phyloP scores from a whole-genome alignment of 495 filamentous ascomycete genomes.

The Penicillium soppii region DNA sequence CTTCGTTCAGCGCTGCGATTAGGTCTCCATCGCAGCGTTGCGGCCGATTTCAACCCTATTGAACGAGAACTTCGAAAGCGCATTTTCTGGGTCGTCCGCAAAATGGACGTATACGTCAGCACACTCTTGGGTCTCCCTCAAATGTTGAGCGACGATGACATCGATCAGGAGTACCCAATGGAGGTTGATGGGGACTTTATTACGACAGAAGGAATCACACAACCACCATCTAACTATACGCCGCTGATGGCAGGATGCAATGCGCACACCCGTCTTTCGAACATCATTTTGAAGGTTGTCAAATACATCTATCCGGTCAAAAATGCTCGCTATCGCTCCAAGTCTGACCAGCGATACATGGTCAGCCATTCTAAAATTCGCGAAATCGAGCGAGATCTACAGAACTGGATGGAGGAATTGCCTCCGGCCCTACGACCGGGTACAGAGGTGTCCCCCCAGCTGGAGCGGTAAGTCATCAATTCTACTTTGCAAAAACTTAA shows the following conservation, averaged over 20 bases:
- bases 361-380: conserved; percentile 86
- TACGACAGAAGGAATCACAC: conserved; percentile 68
- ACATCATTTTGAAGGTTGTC: conserved; percentile 79
- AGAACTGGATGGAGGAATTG: conserved; percentile 78
- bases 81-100: conserved; percentile 86
- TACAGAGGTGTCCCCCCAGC: conserved; percentile 66
- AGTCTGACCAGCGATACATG: conserved; percentile 66
- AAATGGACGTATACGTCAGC: conserved; percentile 92
- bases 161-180: conserved; percentile 83
- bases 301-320: conserved; percentile 90
- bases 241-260: conserved; percentile 80
- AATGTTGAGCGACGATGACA: conserved; percentile 81
- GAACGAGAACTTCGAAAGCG: conserved; percentile 82
- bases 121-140: conserved; percentile 83
- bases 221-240: conserved; percentile 71
- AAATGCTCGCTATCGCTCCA: conserved; percentile 48
- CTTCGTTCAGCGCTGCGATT: conserved; percentile 81
- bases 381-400: conserved; percentile 86
- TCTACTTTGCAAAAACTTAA: background rate
- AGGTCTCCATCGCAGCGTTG: conserved; percentile 81
- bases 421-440: conserved; percentile 73
- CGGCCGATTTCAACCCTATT: conserved; percentile 74
- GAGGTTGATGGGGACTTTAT: conserved; percentile 93
- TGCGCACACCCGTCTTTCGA: conserved; percentile 76
- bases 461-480: conserved; percentile 65